Conservation (phyloP, 768 basidiomycete genomes). For the Flagelloscypha sp. region DNA sequence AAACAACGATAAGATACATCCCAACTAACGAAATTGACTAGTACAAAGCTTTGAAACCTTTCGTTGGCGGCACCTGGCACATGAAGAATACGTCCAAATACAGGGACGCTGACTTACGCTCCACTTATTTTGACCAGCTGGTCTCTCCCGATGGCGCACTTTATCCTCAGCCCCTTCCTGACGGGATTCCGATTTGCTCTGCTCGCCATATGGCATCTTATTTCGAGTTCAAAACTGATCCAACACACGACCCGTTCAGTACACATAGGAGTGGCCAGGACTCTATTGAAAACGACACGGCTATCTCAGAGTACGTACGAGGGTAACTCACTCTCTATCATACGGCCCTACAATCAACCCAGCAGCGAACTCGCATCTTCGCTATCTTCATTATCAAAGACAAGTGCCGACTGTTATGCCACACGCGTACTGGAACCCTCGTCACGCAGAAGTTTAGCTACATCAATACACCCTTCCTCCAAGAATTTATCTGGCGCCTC, state of each 20-base stretch:
- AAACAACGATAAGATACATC: too few relatives aligned
- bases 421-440: conserved; percentile 1
- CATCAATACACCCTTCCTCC: neutral
- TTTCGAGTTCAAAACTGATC: conserved; percentile 8
- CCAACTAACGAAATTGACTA: too few relatives aligned
- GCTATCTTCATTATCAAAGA: conserved; percentile 7
- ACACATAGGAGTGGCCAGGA: too few relatives aligned
- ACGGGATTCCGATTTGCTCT: conserved; percentile 8
- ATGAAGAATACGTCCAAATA: conserved; percentile 4
- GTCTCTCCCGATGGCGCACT: conserved; percentile 10
- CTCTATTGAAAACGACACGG: neutral
- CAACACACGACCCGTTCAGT: conserved; percentile 6
- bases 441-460: conserved; percentile 5
- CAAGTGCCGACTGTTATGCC: conserved; percentile 6
- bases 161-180: conserved; percentile 6
- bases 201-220: conserved; percentile 8
- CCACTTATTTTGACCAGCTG: too few relatives aligned
- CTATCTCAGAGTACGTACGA: conserved; percentile 2
- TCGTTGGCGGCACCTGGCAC: conserved; percentile 3
- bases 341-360: conserved; percentile 9
- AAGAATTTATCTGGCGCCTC: conserved; percentile 9
- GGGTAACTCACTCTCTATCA: conserved; percentile 10
- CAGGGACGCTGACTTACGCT: conserved; percentile 5
- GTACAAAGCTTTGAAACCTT: conserved; percentile 3
- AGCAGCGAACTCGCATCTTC: conserved; percentile 8